Percentiles rank a stretch among this genome's conserved stretches.
Conservation (phyloP, 139 green algal species). For the Bryopsis sp. region DNA sequence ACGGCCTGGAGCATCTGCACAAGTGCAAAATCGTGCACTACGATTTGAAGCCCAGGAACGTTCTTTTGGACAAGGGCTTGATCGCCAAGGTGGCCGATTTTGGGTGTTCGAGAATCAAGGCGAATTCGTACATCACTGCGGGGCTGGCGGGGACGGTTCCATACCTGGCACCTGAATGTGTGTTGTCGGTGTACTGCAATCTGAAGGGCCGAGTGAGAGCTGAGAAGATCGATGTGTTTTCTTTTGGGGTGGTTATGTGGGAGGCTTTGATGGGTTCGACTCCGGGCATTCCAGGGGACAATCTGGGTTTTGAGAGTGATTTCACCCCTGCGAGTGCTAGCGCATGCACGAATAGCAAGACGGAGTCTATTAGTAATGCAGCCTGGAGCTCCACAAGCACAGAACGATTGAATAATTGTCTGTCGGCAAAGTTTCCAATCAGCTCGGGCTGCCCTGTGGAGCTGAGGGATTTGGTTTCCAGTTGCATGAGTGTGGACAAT, state of each 20-base stretch:
- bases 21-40: conserved; percentile 20
- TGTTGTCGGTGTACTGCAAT: background rate
- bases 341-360: background rate
- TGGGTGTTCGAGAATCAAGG: conserved; percentile 13
- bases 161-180: conserved; percentile 17
- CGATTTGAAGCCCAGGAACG: conserved; percentile 24
- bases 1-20: conserved; percentile 20
- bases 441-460: background rate
- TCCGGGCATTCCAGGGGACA: background rate
- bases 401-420: background rate
- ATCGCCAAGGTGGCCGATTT: conserved; percentile 23
- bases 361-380: background rate
- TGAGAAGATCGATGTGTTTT: conserved; percentile 17
- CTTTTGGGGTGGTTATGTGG: conserved; percentile 18
- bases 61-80: conserved; percentile 15
- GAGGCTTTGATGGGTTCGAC: conserved; percentile 4
- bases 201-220: background rate
- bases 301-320: background rate
- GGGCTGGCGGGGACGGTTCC: conserved; percentile 9
- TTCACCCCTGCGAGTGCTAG: background rate
- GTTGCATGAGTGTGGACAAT: background rate
- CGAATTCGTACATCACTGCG: background rate
- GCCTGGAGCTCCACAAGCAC: background rate
- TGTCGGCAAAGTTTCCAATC: background rate
- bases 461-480: conserved; percentile 6